Evolutionary conservation across 192 early-diverging fungal genomes (phyloP).

Genomic region (Chytriomyces sp.): DNA sequence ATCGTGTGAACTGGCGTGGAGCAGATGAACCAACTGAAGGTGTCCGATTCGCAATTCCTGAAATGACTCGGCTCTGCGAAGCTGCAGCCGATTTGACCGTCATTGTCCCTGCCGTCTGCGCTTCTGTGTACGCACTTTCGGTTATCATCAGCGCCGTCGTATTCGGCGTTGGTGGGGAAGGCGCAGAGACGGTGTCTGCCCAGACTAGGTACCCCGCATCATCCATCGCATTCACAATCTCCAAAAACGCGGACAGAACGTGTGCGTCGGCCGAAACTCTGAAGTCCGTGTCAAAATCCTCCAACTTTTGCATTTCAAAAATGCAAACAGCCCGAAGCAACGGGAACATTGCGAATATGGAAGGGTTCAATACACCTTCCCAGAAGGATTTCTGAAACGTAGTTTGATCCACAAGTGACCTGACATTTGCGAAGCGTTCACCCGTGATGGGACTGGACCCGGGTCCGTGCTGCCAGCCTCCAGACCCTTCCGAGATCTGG

Average conservation of each 20-base stretch:
- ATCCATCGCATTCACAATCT: background rate
- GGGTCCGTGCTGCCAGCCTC: conserved; percentile 21
- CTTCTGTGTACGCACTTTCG: background rate
- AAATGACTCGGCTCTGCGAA: no score
- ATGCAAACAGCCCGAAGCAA: conserved; percentile 10
- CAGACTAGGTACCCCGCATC: conserved; percentile 6
- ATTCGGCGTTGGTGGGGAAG: background rate
- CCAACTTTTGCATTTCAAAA: conserved; percentile 24
- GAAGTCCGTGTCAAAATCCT: conserved; percentile 30
- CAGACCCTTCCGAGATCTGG: conserved; percentile 32
- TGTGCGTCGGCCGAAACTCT: background rate
- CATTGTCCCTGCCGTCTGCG: no score
- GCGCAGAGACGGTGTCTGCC: conserved; percentile 1
- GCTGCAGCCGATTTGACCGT: no score
- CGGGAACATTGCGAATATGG: conserved; percentile 6
- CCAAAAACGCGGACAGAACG: background rate
- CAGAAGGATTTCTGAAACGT: conserved; percentile 22
- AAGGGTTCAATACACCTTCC: background rate
- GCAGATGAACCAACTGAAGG: no score
- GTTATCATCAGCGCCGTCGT: background rate
- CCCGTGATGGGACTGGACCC: conserved; percentile 15
- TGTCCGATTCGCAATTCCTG: no score
- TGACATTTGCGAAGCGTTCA: conserved; percentile 3
- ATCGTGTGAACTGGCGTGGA: no score
- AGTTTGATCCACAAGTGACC: conserved; percentile 7